Evolutionary conservation across 1,139 yeast genomes (phyloP), one percentile per base, ranked within the genome.

Genomic region (Nadsonia starkeyi-henricii): DNA sequence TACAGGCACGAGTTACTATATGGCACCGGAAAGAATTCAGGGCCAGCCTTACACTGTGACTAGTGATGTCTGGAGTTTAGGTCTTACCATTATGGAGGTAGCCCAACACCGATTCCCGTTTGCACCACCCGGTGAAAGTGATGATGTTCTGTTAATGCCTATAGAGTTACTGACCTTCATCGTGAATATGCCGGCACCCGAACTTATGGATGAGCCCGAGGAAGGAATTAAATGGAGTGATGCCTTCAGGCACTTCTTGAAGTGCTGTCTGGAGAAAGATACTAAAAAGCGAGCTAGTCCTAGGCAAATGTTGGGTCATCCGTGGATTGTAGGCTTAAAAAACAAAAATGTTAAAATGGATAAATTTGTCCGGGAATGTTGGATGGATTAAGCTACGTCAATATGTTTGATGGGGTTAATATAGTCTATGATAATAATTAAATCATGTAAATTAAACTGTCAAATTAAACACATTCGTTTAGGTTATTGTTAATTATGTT

Each of bases 1-100:
- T 62, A 93, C 96, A 0, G 98, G 98, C 0, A 91, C 98, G 0
- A 89, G 94, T 20, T 89, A 85, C 63, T 91, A 91, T 64, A 91
- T 91, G 98, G 97, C 97, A 0, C 98, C 98, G 0, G 98, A 91
- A 63, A 74, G 98, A 58, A 88, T 91, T 45, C 85, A 85, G 69
- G 96, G 96, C 36, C 89, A 86, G 59, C 91, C 96, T 1, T 91
- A 91, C 60, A 82, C 95, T 13, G 96, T 89, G 2, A 85, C 95
- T 1, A 81, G 94, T 57, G 98, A 91, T 62, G 91, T 91, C 18
- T 91, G 98, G 98, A 88, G 96, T 1, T 68, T 91, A 37, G 98
- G 98, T 0, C 70, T 91, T 52, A 88, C 97, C 0, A 66, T 91
- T 47, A 71, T 91, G 62, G 98, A 91, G 63, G 96, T 89, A 28